A percentile compares a stretch with the other conserved stretches of the same genome.
phyloP scores from a whole-genome alignment of 371 early-diverging fungal genomes.

The Mucor lusitanicus region DNA sequence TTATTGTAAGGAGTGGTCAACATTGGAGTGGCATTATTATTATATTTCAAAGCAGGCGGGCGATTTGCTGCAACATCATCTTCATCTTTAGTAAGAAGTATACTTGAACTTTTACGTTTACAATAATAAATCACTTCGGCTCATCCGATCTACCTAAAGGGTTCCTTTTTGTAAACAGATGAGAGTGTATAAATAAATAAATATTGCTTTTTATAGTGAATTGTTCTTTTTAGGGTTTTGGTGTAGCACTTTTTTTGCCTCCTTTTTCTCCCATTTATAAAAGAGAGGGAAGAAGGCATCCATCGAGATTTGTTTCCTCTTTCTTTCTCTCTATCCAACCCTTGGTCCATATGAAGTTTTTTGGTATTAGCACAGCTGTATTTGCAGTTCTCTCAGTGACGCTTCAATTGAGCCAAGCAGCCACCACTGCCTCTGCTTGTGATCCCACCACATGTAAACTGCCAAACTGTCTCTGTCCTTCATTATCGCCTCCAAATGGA shows the following conservation, averaged over 20 bases:
- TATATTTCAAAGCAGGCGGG: not conserved
- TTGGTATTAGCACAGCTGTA: conserved; percentile 34
- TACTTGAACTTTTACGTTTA: too few relatives aligned
- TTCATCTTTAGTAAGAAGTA: not conserved
- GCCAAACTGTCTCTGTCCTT: conserved; percentile 71
- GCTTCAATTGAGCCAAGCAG: conserved; percentile 33
- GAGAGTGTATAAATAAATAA: not conserved
- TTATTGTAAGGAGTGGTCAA: not conserved
- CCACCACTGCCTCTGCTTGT: conserved; percentile 38
- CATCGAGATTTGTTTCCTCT: conserved; percentile 10
- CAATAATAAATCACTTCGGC: not conserved
- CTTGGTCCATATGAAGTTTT: conserved; percentile 28
- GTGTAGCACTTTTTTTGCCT: not conserved
- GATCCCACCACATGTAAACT: conserved; percentile 66
- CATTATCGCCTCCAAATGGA: conserved; percentile 59
- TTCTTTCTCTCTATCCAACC: not conserved
- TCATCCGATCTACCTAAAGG: not conserved
- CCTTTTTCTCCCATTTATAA: not conserved
- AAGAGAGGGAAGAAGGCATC: not conserved
- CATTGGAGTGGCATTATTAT: too few relatives aligned
- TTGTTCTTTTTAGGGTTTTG: not conserved
- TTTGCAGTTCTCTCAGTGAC: conserved; percentile 20
- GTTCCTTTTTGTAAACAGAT: not conserved
- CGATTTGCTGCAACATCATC: not conserved
- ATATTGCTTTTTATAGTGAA: not conserved